Base-by-base conservation (phyloP, 768 basidiomycete species). In the Rhizopogon salebrosus region DNA sequence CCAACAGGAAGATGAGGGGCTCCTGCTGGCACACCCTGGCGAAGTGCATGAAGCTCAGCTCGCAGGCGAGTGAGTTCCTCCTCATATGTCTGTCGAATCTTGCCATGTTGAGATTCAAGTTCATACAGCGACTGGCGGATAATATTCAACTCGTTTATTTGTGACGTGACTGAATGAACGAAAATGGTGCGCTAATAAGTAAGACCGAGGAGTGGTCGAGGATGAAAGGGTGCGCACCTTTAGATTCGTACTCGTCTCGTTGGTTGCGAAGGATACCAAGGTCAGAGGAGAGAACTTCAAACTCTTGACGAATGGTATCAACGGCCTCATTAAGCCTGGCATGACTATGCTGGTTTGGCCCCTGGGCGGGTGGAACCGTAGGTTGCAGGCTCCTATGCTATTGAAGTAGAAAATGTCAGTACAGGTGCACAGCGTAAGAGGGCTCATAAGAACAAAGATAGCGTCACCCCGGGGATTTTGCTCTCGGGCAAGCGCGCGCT, bases 41-140 rank as follows among this genome's bases (percentile, higher is more conserved):
- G 78, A 22, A 75, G 63, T 2, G 77, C 70, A 53, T 85, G 77
- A 31, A 89, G 72, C 64, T 92, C 89, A 3, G 79, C 72, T 23
- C 92, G 79, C 11, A 92, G 77, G 29, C 85, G 78, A 5, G 73
- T 72, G 52, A 95, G 73, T 59, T 97, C 94, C 2, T 89, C 85
- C 63, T 97, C 94, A 62, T 92, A 95, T 63, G 87, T 84, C 55
- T 87, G 82, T 31, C 92, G 80, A 49, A 92, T 83, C 75, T 94
- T 92, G 56, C 78, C 79, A 60, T 98, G 93, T 56, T 89, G 87
- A 0, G 83, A 73, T 66, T 99, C 95, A 51, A 99, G 84, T 58
- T 98, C 93, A 64, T 94, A 95, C 10, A 98, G 77, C 2, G 89
- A 83, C 62, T 92, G 87, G 34, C 93, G 83, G 62, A 99, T 93